Percentiles rank a stretch among this genome's conserved stretches.
Conservation (phyloP, 2,329 filamentous ascomycete genomes). For the Aspergillus sp. region DNA sequence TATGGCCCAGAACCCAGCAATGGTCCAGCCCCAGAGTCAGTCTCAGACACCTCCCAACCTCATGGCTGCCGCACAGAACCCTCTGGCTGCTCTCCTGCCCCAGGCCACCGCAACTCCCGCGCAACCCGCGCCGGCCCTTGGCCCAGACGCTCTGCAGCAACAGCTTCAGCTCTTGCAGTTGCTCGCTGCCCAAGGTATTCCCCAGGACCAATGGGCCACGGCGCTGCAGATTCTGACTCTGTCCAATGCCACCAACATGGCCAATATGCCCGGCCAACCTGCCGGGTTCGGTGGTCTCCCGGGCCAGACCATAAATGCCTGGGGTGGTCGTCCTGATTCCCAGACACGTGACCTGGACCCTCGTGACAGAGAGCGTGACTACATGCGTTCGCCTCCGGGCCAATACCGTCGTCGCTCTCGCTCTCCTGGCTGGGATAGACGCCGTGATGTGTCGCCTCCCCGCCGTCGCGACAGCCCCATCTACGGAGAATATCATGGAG, state of each 20-base stretch:
- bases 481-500: conserved; percentile 64
- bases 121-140: conserved; percentile 20
- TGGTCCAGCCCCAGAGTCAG: conserved; percentile 33
- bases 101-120: conserved; percentile 26
- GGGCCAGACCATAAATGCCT: conserved; percentile 25
- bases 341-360: conserved; percentile 38
- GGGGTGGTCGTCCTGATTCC: conserved; percentile 30
- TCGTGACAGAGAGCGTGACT: conserved; percentile 54
- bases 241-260: conserved; percentile 27
- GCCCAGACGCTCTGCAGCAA: conserved; percentile 51
- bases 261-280: conserved; percentile 28
- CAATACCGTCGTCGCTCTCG: conserved; percentile 63
- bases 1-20: conserved; percentile 27
- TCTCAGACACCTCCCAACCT: conserved; percentile 33
- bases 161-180: conserved; percentile 68
- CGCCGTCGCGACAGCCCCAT: conserved; percentile 60
- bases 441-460: conserved; percentile 55
- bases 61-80: conserved; percentile 32
- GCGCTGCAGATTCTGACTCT: conserved; percentile 46
- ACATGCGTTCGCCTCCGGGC: conserved; percentile 55
- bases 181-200: conserved; percentile 64
- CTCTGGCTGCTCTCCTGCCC: conserved; percentile 36
- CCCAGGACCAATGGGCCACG: conserved; percentile 65
- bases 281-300: conserved; percentile 24
- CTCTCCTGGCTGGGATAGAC: conserved; percentile 69